These are phyloP conservation scores for Aphanomyces euteiches DNA, from an alignment of 352 stramenopile species.

Conservation along the genomic window DNA sequence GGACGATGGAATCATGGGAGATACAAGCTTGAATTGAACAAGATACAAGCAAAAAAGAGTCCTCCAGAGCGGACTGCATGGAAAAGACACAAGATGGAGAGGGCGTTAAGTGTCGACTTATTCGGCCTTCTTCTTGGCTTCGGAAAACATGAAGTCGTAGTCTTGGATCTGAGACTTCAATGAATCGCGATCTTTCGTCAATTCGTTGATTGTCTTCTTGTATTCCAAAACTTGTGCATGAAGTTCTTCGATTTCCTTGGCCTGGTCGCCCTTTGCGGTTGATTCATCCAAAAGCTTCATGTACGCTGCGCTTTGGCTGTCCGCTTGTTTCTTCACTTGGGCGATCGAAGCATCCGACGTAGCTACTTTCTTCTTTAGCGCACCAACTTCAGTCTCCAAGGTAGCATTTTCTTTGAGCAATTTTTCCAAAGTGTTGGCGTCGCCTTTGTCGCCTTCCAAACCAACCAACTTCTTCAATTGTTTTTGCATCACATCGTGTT, in stretches of 20 bases:
- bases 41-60: too few species aligned
- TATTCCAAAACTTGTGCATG: slow-evolving; percentile 47
- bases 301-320: slow-evolving; percentile 69
- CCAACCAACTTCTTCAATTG: slow-evolving; percentile 57
- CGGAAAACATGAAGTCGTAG: slow-evolving; percentile 88
- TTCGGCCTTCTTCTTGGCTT: slow-evolving; percentile 82
- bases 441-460: slow-evolving; percentile 1
- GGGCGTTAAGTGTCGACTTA: slow-evolving; percentile 34
- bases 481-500: slow-evolving; percentile 63
- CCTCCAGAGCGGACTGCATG: neutral
- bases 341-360: slow-evolving; percentile 44
- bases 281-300: slow-evolving; percentile 84
- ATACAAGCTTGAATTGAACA: too few species aligned
- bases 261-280: slow-evolving; percentile 50
- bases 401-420: slow-evolving; percentile 19
- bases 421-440: slow-evolving; percentile 14
- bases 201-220: slow-evolving; percentile 43
- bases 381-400: slow-evolving; percentile 4
- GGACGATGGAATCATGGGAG: too few species aligned
- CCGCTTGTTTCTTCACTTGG: slow-evolving; percentile 69
- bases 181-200: slow-evolving; percentile 60
- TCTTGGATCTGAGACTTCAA: slow-evolving; percentile 80
- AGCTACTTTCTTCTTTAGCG: slow-evolving; percentile 12
- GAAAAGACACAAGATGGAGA: slow-evolving; percentile 15
- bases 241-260: slow-evolving; percentile 41